Evolutionary conservation across 2,329 filamentous ascomycete genomes (phyloP), one percentile per base, ranked within the genome.

Genomic region (Pseudogymnoascus sp.): DNA sequence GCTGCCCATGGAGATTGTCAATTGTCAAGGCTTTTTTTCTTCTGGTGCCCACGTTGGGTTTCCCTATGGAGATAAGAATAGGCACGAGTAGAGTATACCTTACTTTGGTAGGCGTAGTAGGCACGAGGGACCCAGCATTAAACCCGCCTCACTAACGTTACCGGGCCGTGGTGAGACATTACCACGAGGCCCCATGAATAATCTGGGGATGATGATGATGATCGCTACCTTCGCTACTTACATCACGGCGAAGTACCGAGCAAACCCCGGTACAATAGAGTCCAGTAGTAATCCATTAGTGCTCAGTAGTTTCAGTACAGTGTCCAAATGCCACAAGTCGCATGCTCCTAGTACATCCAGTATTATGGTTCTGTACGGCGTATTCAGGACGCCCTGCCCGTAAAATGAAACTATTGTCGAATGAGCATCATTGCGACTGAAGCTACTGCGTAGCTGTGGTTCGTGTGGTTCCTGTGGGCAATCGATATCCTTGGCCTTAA

Each of bases 401-500:
- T 55, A 19, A 55, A 23, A 35, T 55, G 28, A 55, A 55, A 55
- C 49, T 55, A 55, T 35, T 35, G 28, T 55, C 49, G 49, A 55
- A 55, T 55, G 28, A 55, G 49, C 16, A n/a, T 19, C 16, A 14
- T 7, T 22, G 28, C 49, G 14, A 14, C n/a, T 12, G 28, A 33
- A 55, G 49, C 49, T 33, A 55, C 49, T 55, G 35, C 49, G 49
- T 33, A 33, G 49, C 28, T 35, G 28, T 55, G 28, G 49, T 55
- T 55, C 49, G 11, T 55, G 49, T 55, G 28, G 49, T 55, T 55
- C 49, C 5, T 55, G 49, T 55, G 28, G 28, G 28, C 49, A 55
- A 22, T 55, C 28, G 49, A 55, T 55, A 55, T 55, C 49, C 49
- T 55, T 55, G 49, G 49, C 49, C 49, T 55, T 55, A 55, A 55